Evolutionary conservation across 139 green algal genomes (phyloP), one percentile per base, ranked within the genome.

Genomic region (Klebsormidium nitens): DNA sequence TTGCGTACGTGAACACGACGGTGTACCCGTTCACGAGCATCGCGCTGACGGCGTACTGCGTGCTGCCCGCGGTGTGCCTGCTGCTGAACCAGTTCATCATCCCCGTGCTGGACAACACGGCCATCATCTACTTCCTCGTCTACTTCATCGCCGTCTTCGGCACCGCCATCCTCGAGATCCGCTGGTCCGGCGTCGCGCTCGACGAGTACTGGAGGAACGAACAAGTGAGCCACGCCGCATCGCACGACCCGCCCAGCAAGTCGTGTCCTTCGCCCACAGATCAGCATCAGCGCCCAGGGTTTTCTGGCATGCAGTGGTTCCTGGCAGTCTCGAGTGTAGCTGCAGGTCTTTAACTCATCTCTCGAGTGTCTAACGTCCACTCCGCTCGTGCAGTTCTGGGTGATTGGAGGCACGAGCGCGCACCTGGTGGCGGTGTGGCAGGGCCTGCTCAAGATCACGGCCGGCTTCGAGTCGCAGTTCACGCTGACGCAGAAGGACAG

Each of bases 331-430:
- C n/a, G n/a, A n/a, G n/a, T n/a, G n/a, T n/a, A n/a, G n/a, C n/a
- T n/a, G n/a, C n/a, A n/a, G n/a, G n/a, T n/a, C n/a, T n/a, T n/a
- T n/a, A n/a, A n/a, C n/a, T n/a, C n/a, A n/a, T n/a, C n/a, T n/a
- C n/a, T n/a, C n/a, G n/a, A n/a, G n/a, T n/a, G n/a, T n/a, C n/a
- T n/a, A n/a, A n/a, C n/a, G n/a, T n/a, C n/a, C n/a, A n/a, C n/a
- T n/a, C n/a, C n/a, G n/a, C n/a, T n/a, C n/a, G n/a, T n/a, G 55
- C 69, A 76, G 69, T 76, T 76, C 62, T 76, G 69, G 69, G 55
- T 76, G 3, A 76, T 76, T 57, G 69, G 47, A 14, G 69, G 69
- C 47, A 63, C 63, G 32, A 58, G 34, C 57, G 37, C 58, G 19
- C 69, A 76, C 48, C 29, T 76, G 6, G 55, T 35, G 26, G 67